Evolutionary conservation across 2,329 filamentous ascomycete species (phyloP), one percentile per base, ranked within the genome.

Genomic region (Exophiala calicioides): DNA sequence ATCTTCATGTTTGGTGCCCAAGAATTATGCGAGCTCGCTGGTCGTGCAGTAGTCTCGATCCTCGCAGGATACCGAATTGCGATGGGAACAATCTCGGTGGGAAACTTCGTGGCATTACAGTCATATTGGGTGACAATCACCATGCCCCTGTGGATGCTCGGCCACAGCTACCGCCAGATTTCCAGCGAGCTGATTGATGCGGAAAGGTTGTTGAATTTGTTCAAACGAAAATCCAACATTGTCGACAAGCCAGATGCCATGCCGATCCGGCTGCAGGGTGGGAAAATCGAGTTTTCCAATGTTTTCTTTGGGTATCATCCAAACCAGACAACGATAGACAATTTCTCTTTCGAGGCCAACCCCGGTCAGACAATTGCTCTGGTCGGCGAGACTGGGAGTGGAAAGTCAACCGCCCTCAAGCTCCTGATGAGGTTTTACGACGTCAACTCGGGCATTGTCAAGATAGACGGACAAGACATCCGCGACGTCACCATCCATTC

Each of bases 401-500:
- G 77, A 13, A 79, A 80, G 55, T 76, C 73, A 1, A 79, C 76
- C 0, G 70, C 77, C 44, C 59, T 79, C n/a, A 78, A 79, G 52
- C 63, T 80, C 0, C 68, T 80, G 34, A 72, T 73, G 52, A 71
- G 77, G 10, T 76, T 77, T 59, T 79, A 77, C 61, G 76, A 80
- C 52, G 70, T 76, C 1, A 66, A 62, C 0, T 55, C 60, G 10
- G 77, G 77, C 3, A 65, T 61, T 10, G 73, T 80, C 48, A 60
- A 55, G 40, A 77, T 80, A 29, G 76, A 78, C 43, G 77, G 72
- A 1, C 75, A 77, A 57, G 72, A 80, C 50, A 70, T 86, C 19
- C 74, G 79, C 16, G 69, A 78, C 18, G 73, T 86, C 2, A 81
- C 75, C 0, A 67, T 84, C 6, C 67, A 73, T 45, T 81, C 76